Base-by-base conservation (phyloP, 352 stramenopile genomes). In the Phytophthora citrophthora region DNA sequence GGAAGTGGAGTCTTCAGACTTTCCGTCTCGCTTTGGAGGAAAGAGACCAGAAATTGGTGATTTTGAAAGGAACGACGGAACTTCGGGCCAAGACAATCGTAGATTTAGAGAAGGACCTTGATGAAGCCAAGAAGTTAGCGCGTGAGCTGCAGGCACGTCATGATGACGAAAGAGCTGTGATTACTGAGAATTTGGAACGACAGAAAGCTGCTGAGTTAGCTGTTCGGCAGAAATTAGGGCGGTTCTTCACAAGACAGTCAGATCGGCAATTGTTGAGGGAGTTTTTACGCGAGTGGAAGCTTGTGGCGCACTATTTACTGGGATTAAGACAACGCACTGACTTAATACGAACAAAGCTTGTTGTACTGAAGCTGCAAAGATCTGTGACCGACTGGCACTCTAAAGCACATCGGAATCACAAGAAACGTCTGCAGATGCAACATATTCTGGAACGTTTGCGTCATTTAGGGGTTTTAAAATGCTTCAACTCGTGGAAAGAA, bases 401-500 rank as follows among this genome's bases (percentile, higher is more conserved):
- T 5, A 61, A 0, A 27, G 51, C 55, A 8, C 45, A 43, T 2
- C 34, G 47, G 23, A 60, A 2, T 9, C 24, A 47, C 34, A 56
- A 49, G 23, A 63, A 59, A 5, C 66, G 49, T 10, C 20, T 61
- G 20, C 49, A 43, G 44, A 61, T 24, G 2, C 54, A 63, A 23
- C 45, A 61, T 2, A 56, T 76, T 61, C 24, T 74, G 11, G 40
- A 61, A 20, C 54, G 70, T 12, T 77, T 88, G 72, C 66, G 59
- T 11, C 68, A 81, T 13, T 32, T 86, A 16, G 29, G 29, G 3
- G 77, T 74, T 26, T 43, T 77, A 0, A 74, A 63, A 8, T 89
- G 79, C 20, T 79, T 90, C n/a, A 72, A 77, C 44, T 81, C 74
- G 16, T 91, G 83, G 83, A 83, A 76, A 53, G 48, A 70, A 26